phyloP scores from a whole-genome alignment of 192 early-diverging fungal genomes.

The Backusella tarrabulga region DNA sequence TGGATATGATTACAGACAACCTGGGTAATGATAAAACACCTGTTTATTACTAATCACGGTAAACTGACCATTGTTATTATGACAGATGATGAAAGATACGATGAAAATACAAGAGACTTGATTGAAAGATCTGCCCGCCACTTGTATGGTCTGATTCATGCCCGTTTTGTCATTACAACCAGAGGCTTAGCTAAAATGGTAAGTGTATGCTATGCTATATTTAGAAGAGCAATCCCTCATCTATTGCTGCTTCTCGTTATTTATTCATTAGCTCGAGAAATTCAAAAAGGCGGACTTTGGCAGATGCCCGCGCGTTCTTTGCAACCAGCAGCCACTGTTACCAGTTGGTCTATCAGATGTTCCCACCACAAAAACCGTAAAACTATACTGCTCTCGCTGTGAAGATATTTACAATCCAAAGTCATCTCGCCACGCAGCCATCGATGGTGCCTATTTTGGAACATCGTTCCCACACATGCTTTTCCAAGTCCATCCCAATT shows the following conservation, averaged over 20 bases:
- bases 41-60: not conserved
- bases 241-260: not conserved
- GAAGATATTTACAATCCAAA: conserved; percentile 94
- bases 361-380: conserved; percentile 80
- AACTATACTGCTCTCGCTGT: conserved; percentile 93
- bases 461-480: conserved; percentile 95
- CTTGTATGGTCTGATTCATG: conserved; percentile 96
- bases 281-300: conserved; percentile 92
- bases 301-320: conserved; percentile 88
- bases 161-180: conserved; percentile 91
- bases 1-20: conserved; percentile 89
- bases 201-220: not conserved
- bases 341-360: conserved; percentile 90
- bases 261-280: conserved; percentile 67
- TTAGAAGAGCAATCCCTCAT: not conserved
- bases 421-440: conserved; percentile 71
- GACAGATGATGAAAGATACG: conserved; percentile 54
- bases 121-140: conserved; percentile 87
- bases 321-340: conserved; percentile 83
- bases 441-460: conserved; percentile 96
- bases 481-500: conserved; percentile 82
- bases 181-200: conserved; percentile 92
- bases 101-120: conserved; percentile 67
- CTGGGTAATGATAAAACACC: conserved; percentile 45
- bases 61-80: not conserved